Percentiles rank a stretch among this genome's conserved stretches.
Evolutionary conservation across 2,329 filamentous ascomycete species (phyloP).

Genomic region (Gliomastix tumulicola): DNA sequence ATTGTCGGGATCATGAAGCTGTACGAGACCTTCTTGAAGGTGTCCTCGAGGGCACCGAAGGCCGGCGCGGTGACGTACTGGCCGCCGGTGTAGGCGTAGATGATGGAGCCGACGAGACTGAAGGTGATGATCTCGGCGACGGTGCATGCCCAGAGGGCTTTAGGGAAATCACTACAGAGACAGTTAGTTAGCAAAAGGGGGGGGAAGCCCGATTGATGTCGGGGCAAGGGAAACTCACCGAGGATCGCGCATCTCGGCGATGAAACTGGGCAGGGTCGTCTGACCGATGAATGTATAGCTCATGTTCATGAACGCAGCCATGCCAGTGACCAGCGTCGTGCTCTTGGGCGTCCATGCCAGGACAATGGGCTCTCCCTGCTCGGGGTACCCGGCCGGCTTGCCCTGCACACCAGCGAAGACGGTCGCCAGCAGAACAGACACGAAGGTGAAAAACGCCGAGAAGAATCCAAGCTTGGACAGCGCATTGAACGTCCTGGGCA

Average conservation of each 20-base stretch:
- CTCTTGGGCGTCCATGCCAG: conserved; percentile 59
- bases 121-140: conserved; percentile 84
- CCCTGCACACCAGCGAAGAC: conserved; percentile 73
- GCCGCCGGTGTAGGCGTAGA: conserved; percentile 83
- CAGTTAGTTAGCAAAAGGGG: conserved; percentile 34
- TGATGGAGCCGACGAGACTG: conserved; percentile 69
- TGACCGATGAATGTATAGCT: conserved; percentile 95
- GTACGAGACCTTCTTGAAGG: conserved; percentile 84
- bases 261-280: conserved; percentile 89
- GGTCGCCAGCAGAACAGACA: conserved; percentile 78
- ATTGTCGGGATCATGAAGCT: conserved; percentile 94
- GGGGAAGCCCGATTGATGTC: background rate
- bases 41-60: conserved; percentile 73
- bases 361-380: conserved; percentile 57
- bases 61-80: conserved; percentile 85
- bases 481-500: conserved; percentile 78
- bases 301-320: conserved; percentile 91
- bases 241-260: conserved; percentile 80
- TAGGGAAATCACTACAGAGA: conserved; percentile 74
- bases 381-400: conserved; percentile 62
- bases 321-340: conserved; percentile 74
- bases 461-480: conserved; percentile 72
- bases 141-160: conserved; percentile 85
- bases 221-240: conserved; percentile 22
- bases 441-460: conserved; percentile 82